Conservation (phyloP, 306 rosid genomes). For the Medicago truncatula region MtrunA17r5.0-ANR NC_053047.1:15486501-15487000, state of each 20-base stretch:
- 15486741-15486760: slow-evolving; percentile 67
- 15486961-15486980: slow-evolving; percentile 97
- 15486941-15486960: slow-evolving; percentile 95
- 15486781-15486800: slow-evolving; percentile 26
- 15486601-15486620: slow-evolving; percentile 31
- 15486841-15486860: slow-evolving; percentile 91
- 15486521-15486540: no score
- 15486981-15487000: slow-evolving; percentile 88
- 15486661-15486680: slow-evolving; percentile 77
- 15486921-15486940: slow-evolving; percentile 86
- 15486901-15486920: slow-evolving; percentile 91
- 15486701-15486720: slow-evolving; percentile 91
- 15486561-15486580: no score
- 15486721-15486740: slow-evolving; percentile 94
- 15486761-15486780: slow-evolving; percentile 20
- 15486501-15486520: no score
- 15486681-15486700: slow-evolving; percentile 80
- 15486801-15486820: slow-evolving; percentile 45
- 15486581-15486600: not conserved
- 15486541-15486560: no score
- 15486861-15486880: slow-evolving; percentile 86
- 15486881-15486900: slow-evolving; percentile 92
- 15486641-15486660: slow-evolving; percentile 74
- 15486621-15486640: slow-evolving; percentile 33
- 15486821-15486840: slow-evolving; percentile 95